Conservation (phyloP, 2,329 filamentous ascomycete species). For the Botrytis aclada region DNA sequence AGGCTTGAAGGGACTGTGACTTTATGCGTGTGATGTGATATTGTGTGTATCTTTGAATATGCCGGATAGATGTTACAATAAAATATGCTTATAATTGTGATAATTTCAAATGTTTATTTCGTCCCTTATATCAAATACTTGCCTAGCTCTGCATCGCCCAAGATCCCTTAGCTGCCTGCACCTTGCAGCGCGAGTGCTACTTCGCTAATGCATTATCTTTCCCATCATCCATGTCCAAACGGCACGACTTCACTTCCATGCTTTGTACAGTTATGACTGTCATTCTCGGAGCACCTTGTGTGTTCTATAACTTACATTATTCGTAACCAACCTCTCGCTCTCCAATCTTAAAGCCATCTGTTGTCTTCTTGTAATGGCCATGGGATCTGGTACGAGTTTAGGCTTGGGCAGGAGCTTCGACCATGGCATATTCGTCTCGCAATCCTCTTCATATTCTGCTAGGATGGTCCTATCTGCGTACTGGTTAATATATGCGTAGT, state of each 20-base stretch:
- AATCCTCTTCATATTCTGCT: not conserved
- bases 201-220: not conserved
- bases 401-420: slow-evolving; percentile 2
- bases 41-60: not conserved
- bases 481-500: not conserved
- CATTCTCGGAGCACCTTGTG: not conserved
- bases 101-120: no score
- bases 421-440: not conserved
- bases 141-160: not conserved
- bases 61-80: not conserved
- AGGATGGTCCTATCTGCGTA: not conserved
- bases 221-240: not conserved
- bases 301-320: not conserved
- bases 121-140: not conserved
- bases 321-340: not conserved
- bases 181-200: not conserved
- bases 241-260: not conserved
- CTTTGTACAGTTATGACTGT: not conserved
- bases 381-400: not conserved
- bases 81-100: not conserved
- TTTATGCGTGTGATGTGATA: not conserved
- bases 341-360: not conserved
- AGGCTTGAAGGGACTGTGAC: not conserved
- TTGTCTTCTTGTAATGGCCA: not conserved
- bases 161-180: not conserved